Base-by-base conservation (phyloP, 257 asterid species). In the Lycium ferocissimum region DNA sequence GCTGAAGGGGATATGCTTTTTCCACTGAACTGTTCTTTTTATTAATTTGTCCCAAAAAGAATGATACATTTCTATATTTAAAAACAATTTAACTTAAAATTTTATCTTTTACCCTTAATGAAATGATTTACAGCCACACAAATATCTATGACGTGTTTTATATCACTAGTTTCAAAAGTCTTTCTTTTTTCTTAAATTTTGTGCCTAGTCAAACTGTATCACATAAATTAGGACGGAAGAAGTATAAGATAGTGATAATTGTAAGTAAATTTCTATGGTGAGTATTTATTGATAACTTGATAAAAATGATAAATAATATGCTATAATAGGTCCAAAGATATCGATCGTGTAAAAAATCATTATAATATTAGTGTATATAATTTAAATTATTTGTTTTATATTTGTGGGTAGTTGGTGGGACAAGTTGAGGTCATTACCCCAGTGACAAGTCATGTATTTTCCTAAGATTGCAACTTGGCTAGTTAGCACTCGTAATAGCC, bases 381-480 rank as follows among this genome's bases (percentile, higher is more conserved):
- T 14, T 14, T 67, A 14, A 69, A 15, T 67, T 37, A 7, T 4
- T 17, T 15, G 0, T 54, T 70, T 67, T 37, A 6, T 67, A 67
- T 67, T 67, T 67, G 11, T 33, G 5, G 49, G 2, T n/a, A 2
- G 22, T 2, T 47, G 20, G 2, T 38, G 6, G 43, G 12, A 3
- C 59, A 56, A 56, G 76, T 37, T 70, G 49, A 69, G 79, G 22
- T 69, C 73, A 65, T 33, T 20, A 35, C 1, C 37, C 33, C 33
- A 26, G 33, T 26, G 33, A 26, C 33, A 26, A 26, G 33, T 26
- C 33, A 26, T 26, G 33, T 40, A 40, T 40, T 5, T 72, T 72
- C 35, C 58, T 57, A 72, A 72, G 38, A 72, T 72, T 72, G 58
- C 80, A 72, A 40, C 37, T n/a, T 72, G 57, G 37, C 80, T 45